Evolutionary conservation across 2,329 filamentous ascomycete species (phyloP).

Genomic region (Trichoderma koningii): DNA sequence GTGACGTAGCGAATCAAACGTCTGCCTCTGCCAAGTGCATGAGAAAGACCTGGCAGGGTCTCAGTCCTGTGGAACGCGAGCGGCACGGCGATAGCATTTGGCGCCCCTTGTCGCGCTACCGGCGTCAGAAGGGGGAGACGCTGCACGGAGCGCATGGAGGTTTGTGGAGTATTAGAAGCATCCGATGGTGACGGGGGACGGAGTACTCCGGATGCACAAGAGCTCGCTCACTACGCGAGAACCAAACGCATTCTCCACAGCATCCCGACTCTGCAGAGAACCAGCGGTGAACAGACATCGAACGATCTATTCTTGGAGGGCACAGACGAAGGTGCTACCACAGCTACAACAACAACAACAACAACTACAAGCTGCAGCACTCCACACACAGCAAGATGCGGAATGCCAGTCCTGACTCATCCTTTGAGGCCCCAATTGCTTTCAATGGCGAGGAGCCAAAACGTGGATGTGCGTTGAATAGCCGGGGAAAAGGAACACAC

Average conservation of each 20-base stretch:
- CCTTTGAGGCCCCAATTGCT: too few species aligned
- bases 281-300: conserved; percentile 27
- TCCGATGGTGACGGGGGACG: conserved; percentile 26
- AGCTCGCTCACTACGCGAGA: conserved; percentile 19
- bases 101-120: conserved; percentile 26
- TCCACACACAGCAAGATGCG: not conserved
- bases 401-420: not conserved
- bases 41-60: conserved; percentile 10
- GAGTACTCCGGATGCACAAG: conserved; percentile 25
- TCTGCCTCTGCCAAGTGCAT: conserved; percentile 1
- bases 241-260: conserved; percentile 25
- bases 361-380: not conserved
- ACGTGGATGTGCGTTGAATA: not conserved
- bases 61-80: conserved; percentile 26
- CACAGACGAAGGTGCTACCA: not conserved
- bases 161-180: conserved; percentile 22
- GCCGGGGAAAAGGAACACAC: not conserved
- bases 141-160: conserved; percentile 25
- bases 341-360: not conserved
- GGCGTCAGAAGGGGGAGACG: conserved; percentile 27
- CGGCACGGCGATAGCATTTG: conserved; percentile 26
- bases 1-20: conserved; percentile 11
- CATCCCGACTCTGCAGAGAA: conserved; percentile 25
- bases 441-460: not conserved
- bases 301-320: conserved; percentile 18